Conservation (phyloP, 495 filamentous ascomycete species). For the Aspergillus funiculosus region DNA sequence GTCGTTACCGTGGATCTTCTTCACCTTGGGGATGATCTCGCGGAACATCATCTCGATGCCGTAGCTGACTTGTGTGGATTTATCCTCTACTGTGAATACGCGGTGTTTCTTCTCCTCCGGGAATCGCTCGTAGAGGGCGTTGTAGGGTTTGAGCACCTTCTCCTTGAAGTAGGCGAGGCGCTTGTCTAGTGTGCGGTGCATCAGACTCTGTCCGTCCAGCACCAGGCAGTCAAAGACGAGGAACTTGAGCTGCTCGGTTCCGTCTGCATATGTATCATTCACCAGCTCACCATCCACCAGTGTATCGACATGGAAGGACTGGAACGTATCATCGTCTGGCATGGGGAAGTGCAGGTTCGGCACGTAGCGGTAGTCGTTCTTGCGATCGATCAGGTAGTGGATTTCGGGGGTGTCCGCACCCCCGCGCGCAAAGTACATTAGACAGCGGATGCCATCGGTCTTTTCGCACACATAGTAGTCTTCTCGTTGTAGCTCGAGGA, state of each 20-base stretch:
- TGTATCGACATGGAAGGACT: slow-evolving; percentile 69
- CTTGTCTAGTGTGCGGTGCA: slow-evolving; percentile 77
- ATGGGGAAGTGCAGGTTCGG: slow-evolving; percentile 74
- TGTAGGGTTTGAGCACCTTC: slow-evolving; percentile 73
- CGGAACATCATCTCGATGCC: slow-evolving; percentile 86
- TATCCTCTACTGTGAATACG: slow-evolving; percentile 76
- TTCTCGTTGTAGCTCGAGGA: slow-evolving; percentile 65
- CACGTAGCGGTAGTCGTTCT: slow-evolving; percentile 92
- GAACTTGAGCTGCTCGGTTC: slow-evolving; percentile 64
- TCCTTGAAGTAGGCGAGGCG: slow-evolving; percentile 80
- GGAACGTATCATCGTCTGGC: slow-evolving; percentile 49
- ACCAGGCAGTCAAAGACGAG: slow-evolving; percentile 91
- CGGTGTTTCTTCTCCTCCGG: slow-evolving; percentile 64
- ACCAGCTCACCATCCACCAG: slow-evolving; percentile 93
- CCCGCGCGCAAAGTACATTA: slow-evolving; percentile 73
- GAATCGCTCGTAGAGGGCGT: slow-evolving; percentile 58
- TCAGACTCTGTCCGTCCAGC: slow-evolving; percentile 68
- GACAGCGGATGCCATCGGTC: slow-evolving; percentile 90
- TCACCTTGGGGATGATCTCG: slow-evolving; percentile 71
- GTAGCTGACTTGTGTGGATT: slow-evolving; percentile 82
- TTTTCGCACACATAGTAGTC: slow-evolving; percentile 99
- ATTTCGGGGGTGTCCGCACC: slow-evolving; percentile 48
- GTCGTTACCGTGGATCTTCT: slow-evolving; percentile 76
- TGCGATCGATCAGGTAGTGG: slow-evolving; percentile 88
- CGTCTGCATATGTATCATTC: slow-evolving; percentile 60